These are phyloP conservation scores for Trichoderma breve DNA, from an alignment of 2,329 filamentous ascomycete species.

Conservation along the genomic window DNA sequence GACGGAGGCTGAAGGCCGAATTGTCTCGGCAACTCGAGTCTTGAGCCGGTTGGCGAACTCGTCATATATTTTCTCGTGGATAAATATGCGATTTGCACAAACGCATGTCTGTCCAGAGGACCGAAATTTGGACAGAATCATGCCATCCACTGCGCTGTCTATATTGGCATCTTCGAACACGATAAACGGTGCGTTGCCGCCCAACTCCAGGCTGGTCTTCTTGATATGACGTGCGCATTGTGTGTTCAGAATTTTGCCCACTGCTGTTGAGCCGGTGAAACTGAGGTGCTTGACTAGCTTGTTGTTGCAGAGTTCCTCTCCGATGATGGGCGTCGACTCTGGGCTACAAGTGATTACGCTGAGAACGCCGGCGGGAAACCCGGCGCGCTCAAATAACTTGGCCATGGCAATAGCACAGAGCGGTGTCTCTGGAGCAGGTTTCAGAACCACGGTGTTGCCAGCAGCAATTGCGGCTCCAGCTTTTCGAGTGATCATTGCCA, in stretches of 20 bases:
- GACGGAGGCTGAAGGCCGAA: conserved; percentile 63
- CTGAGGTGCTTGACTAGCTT: conserved; percentile 67
- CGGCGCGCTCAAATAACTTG: conserved; percentile 64
- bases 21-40: not conserved
- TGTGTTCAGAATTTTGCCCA: conserved; percentile 28
- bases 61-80: conserved; percentile 71
- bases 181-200: conserved; percentile 61
- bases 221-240: too few species aligned
- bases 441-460: conserved; percentile 71
- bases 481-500: conserved; percentile 51
- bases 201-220: too few species aligned
- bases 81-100: conserved; percentile 73
- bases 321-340: conserved; percentile 64
- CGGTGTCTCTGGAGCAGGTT: conserved; percentile 69
- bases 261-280: conserved; percentile 62
- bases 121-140: conserved; percentile 72
- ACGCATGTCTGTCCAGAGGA: conserved; percentile 90
- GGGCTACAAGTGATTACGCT: conserved; percentile 63
- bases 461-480: conserved; percentile 58
- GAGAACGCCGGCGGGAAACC: conserved; percentile 56
- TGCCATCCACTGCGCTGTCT: conserved; percentile 59
- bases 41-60: conserved; percentile 45
- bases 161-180: conserved; percentile 75
- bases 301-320: conserved; percentile 61
- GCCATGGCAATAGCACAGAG: conserved; percentile 68